phyloP scores from a whole-genome alignment of 1,139 yeast species.

The Candida mesenterica region DNA sequence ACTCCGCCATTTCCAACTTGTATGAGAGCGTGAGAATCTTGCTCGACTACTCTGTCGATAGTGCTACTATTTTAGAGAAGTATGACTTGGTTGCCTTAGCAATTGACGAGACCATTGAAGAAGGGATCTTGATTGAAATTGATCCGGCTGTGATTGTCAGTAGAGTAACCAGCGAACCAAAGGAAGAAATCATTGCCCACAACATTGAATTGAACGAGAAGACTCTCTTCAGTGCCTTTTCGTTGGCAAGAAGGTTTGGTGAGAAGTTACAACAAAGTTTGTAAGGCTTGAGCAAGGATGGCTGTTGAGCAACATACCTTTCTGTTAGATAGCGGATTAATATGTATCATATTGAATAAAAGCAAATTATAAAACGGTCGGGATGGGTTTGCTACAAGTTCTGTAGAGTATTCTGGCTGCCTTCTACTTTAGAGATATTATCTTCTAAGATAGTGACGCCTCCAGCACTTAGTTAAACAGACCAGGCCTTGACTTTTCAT shows the following conservation, averaged over 20 bases:
- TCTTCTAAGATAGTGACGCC: too few relatives aligned
- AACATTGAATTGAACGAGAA: constrained; percentile 80
- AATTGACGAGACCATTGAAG: constrained; percentile 89
- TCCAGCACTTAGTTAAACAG: too few relatives aligned
- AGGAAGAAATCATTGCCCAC: constrained; percentile 18
- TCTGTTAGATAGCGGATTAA: background rate
- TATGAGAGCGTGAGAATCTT: constrained; percentile 79
- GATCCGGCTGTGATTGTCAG: constrained; percentile 86
- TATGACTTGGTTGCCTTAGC: constrained; percentile 85
- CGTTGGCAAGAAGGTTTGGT: constrained; percentile 84
- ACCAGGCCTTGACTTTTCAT: too few relatives aligned
- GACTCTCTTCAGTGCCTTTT: constrained; percentile 84
- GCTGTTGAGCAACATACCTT: too few relatives aligned
- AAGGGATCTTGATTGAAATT: constrained; percentile 86
- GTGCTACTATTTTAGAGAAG: constrained; percentile 72
- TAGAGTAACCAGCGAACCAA: constrained; percentile 83
- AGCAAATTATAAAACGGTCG: too few relatives aligned
- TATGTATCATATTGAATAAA: background rate
- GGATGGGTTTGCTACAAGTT: too few relatives aligned
- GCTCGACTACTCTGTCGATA: constrained; percentile 74
- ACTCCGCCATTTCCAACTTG: constrained; percentile 73
- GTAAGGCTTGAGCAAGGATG: too few relatives aligned
- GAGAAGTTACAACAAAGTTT: constrained; percentile 83
- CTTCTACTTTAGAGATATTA: too few relatives aligned
- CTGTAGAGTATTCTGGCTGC: too few relatives aligned